Base-by-base conservation (phyloP, 1,284 basidiomycete species). In the Cystobasidium slooffiae region DNA sequence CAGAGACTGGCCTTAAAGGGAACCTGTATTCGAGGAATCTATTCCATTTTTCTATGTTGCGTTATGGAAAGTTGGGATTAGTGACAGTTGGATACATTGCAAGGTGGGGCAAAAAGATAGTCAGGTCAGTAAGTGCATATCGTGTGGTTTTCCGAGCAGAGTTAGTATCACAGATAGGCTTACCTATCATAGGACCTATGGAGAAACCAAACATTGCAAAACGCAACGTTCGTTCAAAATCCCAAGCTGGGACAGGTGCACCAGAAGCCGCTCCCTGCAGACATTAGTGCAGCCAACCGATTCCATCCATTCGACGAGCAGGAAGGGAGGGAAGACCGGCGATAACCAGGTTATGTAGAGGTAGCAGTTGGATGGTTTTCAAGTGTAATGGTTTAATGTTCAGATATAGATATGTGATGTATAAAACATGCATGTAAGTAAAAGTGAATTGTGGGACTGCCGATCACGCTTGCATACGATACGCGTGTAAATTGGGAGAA, bases 131-230 rank as follows among this genome's bases (percentile, higher is more conserved):
- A 3, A 4, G 10, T 7, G 10, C n/a, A 22, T 1, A 20, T 22
- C 10, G 16, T 16, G 10, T 4, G 18, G 10, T 22, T 16, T 55
- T n/a, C n/a, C 18, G 18, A 49, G 12, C 12, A 14, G n/a, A 14
- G 46, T 1, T 14, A 14, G n/a, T n/a, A 49, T 14, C 14, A 14
- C 46, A n/a, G n/a, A 49, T 1, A 49, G 46, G n/a, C 68, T n/a
- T 37, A 68, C 72, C 72, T 22, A 74, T 74, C 59, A 74, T 55
- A 0, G 72, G 72, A 10, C 72, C 72, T 20, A 74, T 37, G 6
- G 72, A 74, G 51, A 68, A 74, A 39, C 72, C 72, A 49, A 68
- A 74, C 65, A 63, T 68, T 51, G 67, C 65, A 55, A 74, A 74
- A 4, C 72, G 65, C 8, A 74, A 46, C 8, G 43, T 68, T 22